Percentiles rank a stretch among this genome's conserved stretches.
These are phyloP conservation scores for Begonia loranthoides DNA, from an alignment of 306 rosid genomes.

Conservation along the genomic window DNA sequence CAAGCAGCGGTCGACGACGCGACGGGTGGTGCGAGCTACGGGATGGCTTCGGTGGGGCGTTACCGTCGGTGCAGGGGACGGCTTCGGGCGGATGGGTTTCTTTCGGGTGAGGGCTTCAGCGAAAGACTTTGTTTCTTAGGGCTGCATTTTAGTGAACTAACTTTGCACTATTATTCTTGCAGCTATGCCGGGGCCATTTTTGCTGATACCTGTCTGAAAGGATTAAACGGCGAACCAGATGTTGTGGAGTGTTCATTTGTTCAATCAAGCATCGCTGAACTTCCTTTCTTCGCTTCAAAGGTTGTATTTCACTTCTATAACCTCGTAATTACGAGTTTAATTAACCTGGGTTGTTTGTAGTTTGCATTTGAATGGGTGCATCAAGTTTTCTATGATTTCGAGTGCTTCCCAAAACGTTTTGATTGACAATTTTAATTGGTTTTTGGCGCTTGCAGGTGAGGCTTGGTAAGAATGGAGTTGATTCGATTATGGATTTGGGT, in stretches of 20 bases:
- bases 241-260: constrained; percentile 91
- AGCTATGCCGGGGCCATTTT: constrained; percentile 96
- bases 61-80: no score
- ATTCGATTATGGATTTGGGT: constrained; percentile 66
- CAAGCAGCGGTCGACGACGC: no score
- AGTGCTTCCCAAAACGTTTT: no score
- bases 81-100: no score
- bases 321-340: no score
- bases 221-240: constrained; percentile 94
- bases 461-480: constrained; percentile 87
- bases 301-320: constrained; percentile 13
- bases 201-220: constrained; percentile 97
- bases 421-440: neutral
- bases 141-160: no score
- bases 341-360: constrained; percentile 60
- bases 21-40: no score
- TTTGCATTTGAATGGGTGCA: constrained; percentile 37
- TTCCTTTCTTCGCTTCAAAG: constrained; percentile 99
- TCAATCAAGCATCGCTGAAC: constrained; percentile 77
- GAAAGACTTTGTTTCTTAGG: no score
- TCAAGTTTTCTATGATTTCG: no score
- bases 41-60: no score
- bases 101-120: no score
- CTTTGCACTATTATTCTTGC: constrained; percentile 14
- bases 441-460: constrained; percentile 44